Evolutionary conservation across 441 rosid species (phyloP), one percentile per base, ranked within the genome.

Genomic region (Dalechampia spathulata): DNA sequence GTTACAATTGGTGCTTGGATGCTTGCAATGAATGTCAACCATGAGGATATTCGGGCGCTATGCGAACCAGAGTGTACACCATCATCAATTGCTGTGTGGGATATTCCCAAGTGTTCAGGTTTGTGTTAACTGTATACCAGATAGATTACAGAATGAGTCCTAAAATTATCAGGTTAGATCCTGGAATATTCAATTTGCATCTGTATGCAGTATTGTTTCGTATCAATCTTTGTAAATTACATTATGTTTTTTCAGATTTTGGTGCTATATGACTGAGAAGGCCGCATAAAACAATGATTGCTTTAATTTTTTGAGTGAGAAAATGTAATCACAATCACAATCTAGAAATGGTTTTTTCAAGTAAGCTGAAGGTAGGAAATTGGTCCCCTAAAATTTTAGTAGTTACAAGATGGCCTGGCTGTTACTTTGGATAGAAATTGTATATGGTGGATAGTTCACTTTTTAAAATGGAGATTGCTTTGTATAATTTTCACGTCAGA

Each of bases 81-180:
- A 19, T 48, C 83, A 55, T 82, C 92, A 19, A 66, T 92, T 69
- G 94, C 94, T 36, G 86, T 92, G 47, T 86, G 91, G 96, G 98
- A 89, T 73, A 80, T 92, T 62, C 99, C 98, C 7, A 89, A 72
- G 67, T 92, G 99, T 77, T 85, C 99, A 77, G 97, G 99, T 88
- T 71, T 13, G 81, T 78, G 57, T 48, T 5, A 5, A 4, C 47
- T 49, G 43, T 52, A 16, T 22, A 25, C 28, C 19, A 25, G 32
- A 16, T 21, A 57, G 39, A 66, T 3, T 54, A 42, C 28, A n/a
- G 45, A 56, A 52, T 2, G 36, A 42, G 34, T 48, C 63, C 17
- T 16, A 20, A 21, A 34, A 28, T 25, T 10, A 5, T 43, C 13
- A 48, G 34, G 34, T 30, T 30, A 30, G 27, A 20, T 17, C 36